Conservation (phyloP, 2,329 filamentous ascomycete genomes). For the Fusarium penzigii region DNA sequence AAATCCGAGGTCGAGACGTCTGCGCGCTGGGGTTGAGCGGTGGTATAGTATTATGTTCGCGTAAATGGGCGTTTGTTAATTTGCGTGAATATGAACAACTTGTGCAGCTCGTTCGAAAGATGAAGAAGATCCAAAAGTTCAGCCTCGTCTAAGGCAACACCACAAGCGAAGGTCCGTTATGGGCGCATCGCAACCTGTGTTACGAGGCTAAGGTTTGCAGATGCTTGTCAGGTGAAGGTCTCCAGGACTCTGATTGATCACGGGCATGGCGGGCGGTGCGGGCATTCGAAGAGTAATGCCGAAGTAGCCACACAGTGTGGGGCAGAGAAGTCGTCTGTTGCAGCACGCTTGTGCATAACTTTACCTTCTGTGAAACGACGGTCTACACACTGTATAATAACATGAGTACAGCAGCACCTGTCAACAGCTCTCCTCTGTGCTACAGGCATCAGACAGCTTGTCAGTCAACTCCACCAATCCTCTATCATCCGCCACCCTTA, state of each 20-base stretch:
- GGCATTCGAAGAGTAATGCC: constrained; percentile 9
- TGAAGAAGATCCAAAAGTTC: constrained; percentile 1
- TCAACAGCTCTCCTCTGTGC: no score
- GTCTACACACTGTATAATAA: no score
- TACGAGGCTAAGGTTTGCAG: constrained; percentile 16
- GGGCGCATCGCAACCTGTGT: constrained; percentile 26
- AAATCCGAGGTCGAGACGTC: background rate
- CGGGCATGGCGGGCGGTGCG: constrained; percentile 11
- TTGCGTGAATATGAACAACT: no score
- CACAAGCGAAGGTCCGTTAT: constrained; percentile 16
- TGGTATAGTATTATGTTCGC: no score
- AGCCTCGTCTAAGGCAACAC: constrained; percentile 18
- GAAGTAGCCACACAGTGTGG: background rate
- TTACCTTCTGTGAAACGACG: no score
- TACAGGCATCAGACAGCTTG: no score
- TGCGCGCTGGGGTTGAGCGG: background rate
- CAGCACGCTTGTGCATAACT: no score
- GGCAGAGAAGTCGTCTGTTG: no score
- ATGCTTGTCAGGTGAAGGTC: constrained; percentile 27
- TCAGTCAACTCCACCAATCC: no score
- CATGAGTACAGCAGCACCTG: no score
- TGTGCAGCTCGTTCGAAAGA: background rate
- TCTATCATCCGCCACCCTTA: no score
- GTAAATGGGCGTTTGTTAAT: no score
- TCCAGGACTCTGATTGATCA: constrained; percentile 8